Evolutionary conservation across 179 eudicot species (phyloP).

Genomic region (Silene vulgaris): DNA sequence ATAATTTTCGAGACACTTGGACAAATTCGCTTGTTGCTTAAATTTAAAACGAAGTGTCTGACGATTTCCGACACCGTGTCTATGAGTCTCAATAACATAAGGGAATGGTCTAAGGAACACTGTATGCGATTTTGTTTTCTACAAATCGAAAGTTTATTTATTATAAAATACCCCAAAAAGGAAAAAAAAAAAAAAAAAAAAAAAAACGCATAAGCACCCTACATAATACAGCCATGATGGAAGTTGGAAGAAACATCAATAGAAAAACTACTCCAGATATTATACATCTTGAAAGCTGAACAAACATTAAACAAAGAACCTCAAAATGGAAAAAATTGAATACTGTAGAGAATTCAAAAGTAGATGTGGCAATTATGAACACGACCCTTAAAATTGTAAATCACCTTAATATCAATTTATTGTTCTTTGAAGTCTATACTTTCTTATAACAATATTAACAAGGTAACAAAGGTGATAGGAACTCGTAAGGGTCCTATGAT

Average conservation of each 20-base stretch:
- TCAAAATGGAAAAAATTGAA: not conserved
- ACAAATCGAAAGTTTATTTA: not conserved
- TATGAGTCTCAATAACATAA: not conserved
- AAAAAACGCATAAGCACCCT: not conserved
- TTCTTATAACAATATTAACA: not conserved
- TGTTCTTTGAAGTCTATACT: not conserved
- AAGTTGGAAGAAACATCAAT: not conserved
- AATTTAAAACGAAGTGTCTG: not conserved
- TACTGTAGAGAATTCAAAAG: not conserved
- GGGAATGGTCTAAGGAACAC: not conserved
- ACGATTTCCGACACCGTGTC: not conserved
- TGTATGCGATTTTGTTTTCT: not conserved
- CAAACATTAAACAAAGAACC: not conserved
- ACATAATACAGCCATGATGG: not conserved
- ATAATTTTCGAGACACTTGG: no score
- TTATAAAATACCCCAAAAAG: not conserved
- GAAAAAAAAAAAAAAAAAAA: no score
- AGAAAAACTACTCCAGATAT: not conserved
- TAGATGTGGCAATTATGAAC: not conserved
- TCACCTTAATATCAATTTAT: not conserved
- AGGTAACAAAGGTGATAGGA: not conserved
- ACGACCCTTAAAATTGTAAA: no score
- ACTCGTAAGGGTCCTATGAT: not conserved
- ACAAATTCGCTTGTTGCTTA: not conserved
- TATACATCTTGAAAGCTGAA: not conserved